Base-by-base conservation (phyloP, 1,284 basidiomycete genomes). In the Gastroboletus turbinatus region DNA sequence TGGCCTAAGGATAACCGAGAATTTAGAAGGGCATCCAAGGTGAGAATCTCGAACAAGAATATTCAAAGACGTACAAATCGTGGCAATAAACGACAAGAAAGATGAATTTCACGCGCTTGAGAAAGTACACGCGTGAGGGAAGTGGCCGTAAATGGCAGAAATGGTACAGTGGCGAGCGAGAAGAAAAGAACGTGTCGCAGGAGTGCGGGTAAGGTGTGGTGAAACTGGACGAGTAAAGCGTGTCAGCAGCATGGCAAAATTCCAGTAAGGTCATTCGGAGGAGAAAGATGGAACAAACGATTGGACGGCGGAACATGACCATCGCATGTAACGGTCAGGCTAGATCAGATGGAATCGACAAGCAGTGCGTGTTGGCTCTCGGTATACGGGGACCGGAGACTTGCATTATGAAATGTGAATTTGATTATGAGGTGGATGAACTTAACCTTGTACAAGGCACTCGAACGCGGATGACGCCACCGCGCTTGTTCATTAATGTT, bases 201-300 rank as follows among this genome's bases (percentile, higher is more conserved):
- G 75, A 73, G 79, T 79, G 85, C 83, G 79, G 83, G 79, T 68
- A 62, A 70, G 74, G 76, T 81, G 74, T 76, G 83, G 81, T 78
- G 75, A 74, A 60, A 67, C 66, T 71, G 73, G 66, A 50, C 53
- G 61, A 66, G 60, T 62, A 70, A 78, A 64, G 80, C 85, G 82
- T 84, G 85, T 75, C 75, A 73, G 73, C 77, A 75, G 82, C 84
- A 76, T 83, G 83, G 80, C 76, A 72, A 69, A 72, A 67, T 81
- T 79, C 77, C 75, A 73, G 69, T 70, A 67, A 60, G 69, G 73
- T 78, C 80, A 76, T 76, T 79, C 76, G 74, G 75, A 80, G 80
- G 69, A 78, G 75, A 81, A 80, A 76, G 75, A 76, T 70, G 65
- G 35, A n/a, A 61, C 50, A 60, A 48, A 68, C 75, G 78, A 82